Evolutionary conservation across 176 grass and related monocot species (phyloP).

Genomic region (Carex littledalei): DNA sequence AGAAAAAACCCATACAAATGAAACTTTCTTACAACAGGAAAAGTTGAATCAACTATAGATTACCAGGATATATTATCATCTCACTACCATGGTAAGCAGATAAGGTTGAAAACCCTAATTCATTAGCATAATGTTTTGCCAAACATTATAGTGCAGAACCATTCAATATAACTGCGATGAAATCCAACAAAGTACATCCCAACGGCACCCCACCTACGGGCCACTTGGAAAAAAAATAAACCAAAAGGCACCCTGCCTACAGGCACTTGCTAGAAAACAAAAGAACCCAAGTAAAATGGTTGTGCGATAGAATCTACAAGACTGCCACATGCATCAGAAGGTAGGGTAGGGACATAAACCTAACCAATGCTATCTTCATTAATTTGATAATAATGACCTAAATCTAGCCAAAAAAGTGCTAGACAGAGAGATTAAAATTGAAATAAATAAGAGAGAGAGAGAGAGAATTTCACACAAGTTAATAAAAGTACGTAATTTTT

Average conservation of each 20-base stretch:
- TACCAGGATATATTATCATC: neutral
- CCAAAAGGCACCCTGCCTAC: neutral
- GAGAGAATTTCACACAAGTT: neutral
- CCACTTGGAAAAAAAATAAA: too few relatives aligned
- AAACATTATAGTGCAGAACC: neutral
- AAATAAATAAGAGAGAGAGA: neutral
- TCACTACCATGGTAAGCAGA: neutral
- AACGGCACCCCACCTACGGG: neutral
- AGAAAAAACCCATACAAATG: too few relatives aligned
- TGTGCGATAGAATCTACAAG: neutral
- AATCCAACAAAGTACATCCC: neutral
- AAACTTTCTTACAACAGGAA: too few relatives aligned
- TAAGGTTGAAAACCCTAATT: neutral
- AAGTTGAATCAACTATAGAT: too few relatives aligned
- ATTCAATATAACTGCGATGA: neutral
- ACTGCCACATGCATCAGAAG: neutral
- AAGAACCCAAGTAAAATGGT: neutral
- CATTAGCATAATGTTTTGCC: neutral
- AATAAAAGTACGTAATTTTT: neutral
- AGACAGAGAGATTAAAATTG: neutral
- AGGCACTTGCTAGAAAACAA: too few relatives aligned
- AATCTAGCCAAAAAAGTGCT: neutral
- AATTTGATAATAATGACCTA: neutral
- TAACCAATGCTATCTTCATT: neutral
- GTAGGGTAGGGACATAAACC: neutral